Conservation (phyloP, 164 flowering plant genomes). For the Saururus chinensis region DNA sequence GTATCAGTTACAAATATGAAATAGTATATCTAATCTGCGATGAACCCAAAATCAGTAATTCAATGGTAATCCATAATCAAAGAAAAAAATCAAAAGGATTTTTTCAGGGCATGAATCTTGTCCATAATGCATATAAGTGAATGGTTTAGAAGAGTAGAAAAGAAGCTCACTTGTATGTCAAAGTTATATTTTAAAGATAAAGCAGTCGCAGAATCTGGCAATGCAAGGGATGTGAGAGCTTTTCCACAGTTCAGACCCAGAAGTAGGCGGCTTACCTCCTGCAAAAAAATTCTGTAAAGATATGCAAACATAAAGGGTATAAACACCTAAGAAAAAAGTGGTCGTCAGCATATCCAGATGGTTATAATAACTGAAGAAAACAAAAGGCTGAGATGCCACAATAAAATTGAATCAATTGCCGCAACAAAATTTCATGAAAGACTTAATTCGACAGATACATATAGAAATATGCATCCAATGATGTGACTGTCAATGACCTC, state of each 20-base stretch:
- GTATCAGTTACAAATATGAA: neutral
- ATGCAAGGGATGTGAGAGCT: constrained; percentile 32
- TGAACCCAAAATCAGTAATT: neutral
- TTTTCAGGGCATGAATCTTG: too few relatives aligned
- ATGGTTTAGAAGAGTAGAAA: neutral
- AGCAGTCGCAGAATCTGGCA: constrained; percentile 40
- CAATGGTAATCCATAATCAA: neutral
- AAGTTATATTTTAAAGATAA: constrained; percentile 52
- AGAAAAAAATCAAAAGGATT: neutral
- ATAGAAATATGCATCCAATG: too few relatives aligned
- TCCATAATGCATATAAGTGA: neutral
- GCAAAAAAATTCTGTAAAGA: constrained; percentile 10
- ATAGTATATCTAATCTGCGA: neutral
- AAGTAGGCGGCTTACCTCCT: constrained; percentile 87
- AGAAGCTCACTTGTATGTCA: constrained; percentile 58
- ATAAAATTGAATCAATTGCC: neutral
- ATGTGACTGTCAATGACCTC: too few relatives aligned
- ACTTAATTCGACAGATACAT: neutral
- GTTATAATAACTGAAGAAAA: neutral
- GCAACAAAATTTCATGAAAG: neutral
- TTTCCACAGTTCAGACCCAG: constrained; percentile 75
- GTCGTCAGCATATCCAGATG: neutral
- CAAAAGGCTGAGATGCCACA: neutral
- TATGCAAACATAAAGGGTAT: neutral
- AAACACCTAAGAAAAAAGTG: neutral